These are phyloP conservation scores for Alternaria triticimaculans DNA, from an alignment of 2,329 filamentous ascomycete genomes.

Conservation along the genomic window DNA sequence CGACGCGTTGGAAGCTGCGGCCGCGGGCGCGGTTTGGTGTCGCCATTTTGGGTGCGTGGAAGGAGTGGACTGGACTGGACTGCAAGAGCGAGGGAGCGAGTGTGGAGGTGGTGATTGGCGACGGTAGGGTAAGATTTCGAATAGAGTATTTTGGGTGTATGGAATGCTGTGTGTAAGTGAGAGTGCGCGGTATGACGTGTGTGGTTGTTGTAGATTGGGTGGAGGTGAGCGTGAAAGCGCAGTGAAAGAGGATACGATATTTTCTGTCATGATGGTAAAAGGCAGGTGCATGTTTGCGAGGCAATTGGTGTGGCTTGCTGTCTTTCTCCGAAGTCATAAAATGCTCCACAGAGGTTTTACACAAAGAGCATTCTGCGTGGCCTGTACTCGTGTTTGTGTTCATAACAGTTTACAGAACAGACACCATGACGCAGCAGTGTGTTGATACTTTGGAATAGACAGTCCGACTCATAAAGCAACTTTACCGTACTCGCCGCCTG, in stretches of 20 bases:
- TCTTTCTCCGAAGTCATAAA: neutral
- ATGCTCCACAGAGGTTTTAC: neutral
- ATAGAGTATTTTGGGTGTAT: neutral
- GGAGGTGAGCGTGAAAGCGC: neutral
- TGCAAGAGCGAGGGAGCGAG: neutral
- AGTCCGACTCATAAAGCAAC: neutral
- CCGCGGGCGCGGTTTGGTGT: neutral
- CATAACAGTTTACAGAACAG: neutral
- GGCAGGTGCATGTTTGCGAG: neutral
- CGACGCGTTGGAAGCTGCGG: constrained; percentile 1
- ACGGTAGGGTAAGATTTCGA: too few relatives aligned
- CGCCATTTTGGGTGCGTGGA: neutral
- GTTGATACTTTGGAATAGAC: neutral
- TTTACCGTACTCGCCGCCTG: neutral
- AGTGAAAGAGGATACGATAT: neutral
- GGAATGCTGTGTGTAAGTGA: neutral
- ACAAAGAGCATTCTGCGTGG: neutral
- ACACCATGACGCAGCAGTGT: neutral
- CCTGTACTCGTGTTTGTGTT: neutral
- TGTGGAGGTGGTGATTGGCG: neutral
- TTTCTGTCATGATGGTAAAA: neutral
- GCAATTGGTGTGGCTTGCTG: neutral
- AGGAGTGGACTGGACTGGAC: neutral
- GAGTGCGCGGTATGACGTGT: neutral
- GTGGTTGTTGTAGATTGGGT: neutral